Base-by-base conservation (phyloP, 805 yeast species). In the Jamesozyma rosinii region DNA sequence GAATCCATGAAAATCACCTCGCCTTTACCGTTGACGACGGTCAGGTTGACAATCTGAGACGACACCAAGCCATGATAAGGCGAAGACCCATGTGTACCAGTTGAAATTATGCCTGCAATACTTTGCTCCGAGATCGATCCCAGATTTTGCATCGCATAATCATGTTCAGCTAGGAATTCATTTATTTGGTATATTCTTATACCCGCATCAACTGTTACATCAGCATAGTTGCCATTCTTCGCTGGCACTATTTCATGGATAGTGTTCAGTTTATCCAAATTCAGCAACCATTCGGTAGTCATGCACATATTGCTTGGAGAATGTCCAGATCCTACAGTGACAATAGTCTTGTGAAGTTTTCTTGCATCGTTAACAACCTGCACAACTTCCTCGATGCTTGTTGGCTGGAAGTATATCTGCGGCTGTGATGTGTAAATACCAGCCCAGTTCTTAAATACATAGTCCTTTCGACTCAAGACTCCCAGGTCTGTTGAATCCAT, bases 51-150 rank as follows among this genome's bases (percentile, higher is more conserved):
- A 48, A 85, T 73, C 62, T 88, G 96, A 54, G 87, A 90, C 8
- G 92, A 77, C 2, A 90, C 83, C 31, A 89, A 69, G 1, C 97
- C 97, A 56, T 92, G 97, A 60, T 74, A 85, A 35, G 90, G 94
- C 9, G 95, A 81, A 0, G 97, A 83, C 6, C 98, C 98, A 58
- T 90, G 98, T 0, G 97, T 88, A 24, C 97, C 97, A 0, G 97
- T 90, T 1, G 95, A 83, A 37, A 92, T 87, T 50, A 89, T 79
- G n/a, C 98, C 98, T 3, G 95, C 97, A 21, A 88, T 71, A 14
- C 95, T 83, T 61, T 90, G 97, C 48, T 87, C 96, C 34, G 92
- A 79, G 42, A 90, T 90, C 1, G 97, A 88, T 1, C 97, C 97
- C 54, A 92, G 68, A 55, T 84, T 90, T 63, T 90, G 97, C 45